A percentile compares a stretch with the other conserved stretches of the same genome.
Evolutionary conservation across 2,329 filamentous ascomycete genomes (phyloP).

Genomic region (Chaetomiaceae sp.): DNA sequence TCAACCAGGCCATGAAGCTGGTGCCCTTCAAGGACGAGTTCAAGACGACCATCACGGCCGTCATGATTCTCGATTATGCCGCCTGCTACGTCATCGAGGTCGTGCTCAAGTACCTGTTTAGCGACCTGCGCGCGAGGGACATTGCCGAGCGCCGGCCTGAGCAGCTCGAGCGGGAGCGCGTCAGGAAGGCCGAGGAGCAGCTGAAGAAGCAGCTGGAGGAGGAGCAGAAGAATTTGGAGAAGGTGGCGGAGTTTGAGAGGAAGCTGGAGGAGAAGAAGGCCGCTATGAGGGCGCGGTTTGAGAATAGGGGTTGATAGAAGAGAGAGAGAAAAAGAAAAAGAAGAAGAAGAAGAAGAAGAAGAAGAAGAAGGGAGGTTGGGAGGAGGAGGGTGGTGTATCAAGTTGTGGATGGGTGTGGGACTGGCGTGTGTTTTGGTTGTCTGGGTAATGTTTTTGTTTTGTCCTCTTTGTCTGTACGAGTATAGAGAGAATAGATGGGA

Average conservation of each 20-base stretch:
- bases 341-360: too few relatives aligned
- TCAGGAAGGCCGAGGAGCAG: slow-evolving; percentile 58
- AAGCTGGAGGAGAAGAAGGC: slow-evolving; percentile 48
- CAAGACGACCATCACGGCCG: slow-evolving; percentile 74
- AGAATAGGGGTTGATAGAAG: too few relatives aligned
- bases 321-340: too few relatives aligned
- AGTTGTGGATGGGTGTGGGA: background rate
- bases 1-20: slow-evolving; percentile 88
- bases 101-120: slow-evolving; percentile 77
- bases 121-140: slow-evolving; percentile 88
- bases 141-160: slow-evolving; percentile 84
- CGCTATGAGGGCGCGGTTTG: slow-evolving; percentile 44
- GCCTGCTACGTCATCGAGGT: slow-evolving; percentile 88
- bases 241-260: slow-evolving; percentile 56
- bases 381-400: background rate
- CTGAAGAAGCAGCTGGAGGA: slow-evolving; percentile 45
- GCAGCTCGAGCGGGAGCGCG: slow-evolving; percentile 72
- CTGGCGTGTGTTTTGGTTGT: background rate
- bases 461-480: background rate
- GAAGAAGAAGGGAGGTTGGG: background rate
- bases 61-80: slow-evolving; percentile 84
- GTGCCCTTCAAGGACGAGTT: slow-evolving; percentile 88
- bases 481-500: background rate
- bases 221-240: slow-evolving; percentile 42
- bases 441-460: background rate